Base-by-base conservation (phyloP, 2,329 filamentous ascomycete genomes). In the Magnaporthiopsis poae region DNA sequence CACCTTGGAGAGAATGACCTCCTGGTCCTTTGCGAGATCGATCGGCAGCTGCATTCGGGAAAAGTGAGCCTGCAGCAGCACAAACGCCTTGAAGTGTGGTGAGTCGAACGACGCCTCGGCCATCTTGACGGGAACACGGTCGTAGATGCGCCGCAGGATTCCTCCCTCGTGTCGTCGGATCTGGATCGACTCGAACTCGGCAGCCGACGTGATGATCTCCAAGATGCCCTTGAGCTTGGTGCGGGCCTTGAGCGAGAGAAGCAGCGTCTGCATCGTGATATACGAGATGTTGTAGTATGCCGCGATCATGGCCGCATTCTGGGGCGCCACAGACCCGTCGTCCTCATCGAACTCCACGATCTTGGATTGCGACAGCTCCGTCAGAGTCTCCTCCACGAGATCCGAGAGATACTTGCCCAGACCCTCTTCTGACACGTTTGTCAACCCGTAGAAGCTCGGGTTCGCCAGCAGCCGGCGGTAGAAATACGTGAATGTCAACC, bases 281-380 rank as follows among this genome's bases (percentile, higher is more conserved):
- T 97, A 98, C 7, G 94, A 97, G 74, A 99, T 96, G 78, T 97
- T 98, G 84, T 99, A 99, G 82, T 99, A 98, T 1, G 95, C 92
- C 12, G 91, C 92, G 74, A 99, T 98, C 91, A 97, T 97, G 71
- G 95, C 95, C 2, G 94, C 90, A 76, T 99, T 98, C 72, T 96
- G 86, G 18, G 95, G 93, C 25, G 90, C 86, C 61, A 98, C 89
- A 0, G 88, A 88, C 72, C 96, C 94, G 74, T 98, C 94, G 64
- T 96, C 92, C 74, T 96, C 93, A 70, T 98, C 94, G 63, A 96
- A 86, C 72, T 98, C 93, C 71, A 99, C 92, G 70, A 99, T 94
- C 82, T 96, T 96, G 52, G 92, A 93, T 72, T 98, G 94, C 11
- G 88, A 84, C 67, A 99, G 82, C 72, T 99, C 94, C 76, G 91